Evolutionary conservation across 1,284 basidiomycete genomes (phyloP), one percentile per base, ranked within the genome.

Genomic region (Thelephora terrestris): DNA sequence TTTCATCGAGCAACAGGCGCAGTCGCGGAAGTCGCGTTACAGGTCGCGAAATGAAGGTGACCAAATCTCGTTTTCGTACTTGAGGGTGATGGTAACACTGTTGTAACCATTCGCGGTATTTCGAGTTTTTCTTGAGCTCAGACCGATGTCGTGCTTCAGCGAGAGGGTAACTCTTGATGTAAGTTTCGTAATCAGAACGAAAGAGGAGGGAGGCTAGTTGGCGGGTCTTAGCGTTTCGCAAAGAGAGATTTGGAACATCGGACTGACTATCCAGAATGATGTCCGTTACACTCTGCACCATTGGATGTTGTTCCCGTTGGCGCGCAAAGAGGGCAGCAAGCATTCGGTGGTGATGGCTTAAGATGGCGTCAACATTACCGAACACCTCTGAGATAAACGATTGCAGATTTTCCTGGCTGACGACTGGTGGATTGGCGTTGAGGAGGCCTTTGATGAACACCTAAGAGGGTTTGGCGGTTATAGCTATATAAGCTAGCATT

Each of bases 151-250:
- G 73, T 12, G 85, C 83, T 58, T 91, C 85, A 1, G 89, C 77
- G 37, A 91, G 70, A 2, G 89, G 89, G 53, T 90, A 90, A 54
- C 90, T 82, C 57, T 88, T 85, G 63, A 90, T 86, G 61, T 90
- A 90, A 0, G 70, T 69, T 53, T 89, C 85, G 54, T 90, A 90
- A 7, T 75, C 75, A 7, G 66, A 61, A 35, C 76, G 75, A 60
- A 85, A 87, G 38, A 62, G 57, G 36, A 73, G 57, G 44, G 64
- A 59, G 57, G 67, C 67, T 69, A 46, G 20, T 42, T 9, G 7
- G 37, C n/a, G 25, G 25, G 38, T 39, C 23, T 38, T 12, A 32
- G 21, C 9, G 40, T 35, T 34, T 39, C 48, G 47, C 20, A 23
- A 36, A 37, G 25, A 46, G 39, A 48, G 43, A 34, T 37, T 7